Evolutionary conservation across 176 grass and related monocot species (phyloP).

Genomic region (Musa acuminata): DNA sequence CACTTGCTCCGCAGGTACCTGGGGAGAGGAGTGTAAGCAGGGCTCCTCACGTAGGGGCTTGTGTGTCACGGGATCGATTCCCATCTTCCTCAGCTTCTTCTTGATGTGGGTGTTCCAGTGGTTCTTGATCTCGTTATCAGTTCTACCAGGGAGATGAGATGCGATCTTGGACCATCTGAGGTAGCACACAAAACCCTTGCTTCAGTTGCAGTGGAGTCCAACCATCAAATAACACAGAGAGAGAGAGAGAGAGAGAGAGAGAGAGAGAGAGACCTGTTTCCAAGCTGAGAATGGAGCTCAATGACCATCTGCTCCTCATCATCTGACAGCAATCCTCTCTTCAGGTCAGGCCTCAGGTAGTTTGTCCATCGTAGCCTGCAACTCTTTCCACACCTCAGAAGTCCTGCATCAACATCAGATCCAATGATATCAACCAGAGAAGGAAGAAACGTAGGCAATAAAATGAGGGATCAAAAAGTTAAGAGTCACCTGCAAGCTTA

Average conservation of each 20-base stretch:
- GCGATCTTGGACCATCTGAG: conserved; percentile 30
- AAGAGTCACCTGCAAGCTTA: conserved; percentile 17
- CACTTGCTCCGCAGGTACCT: neutral
- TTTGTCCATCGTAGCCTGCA: conserved; percentile 29
- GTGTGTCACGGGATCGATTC: conserved; percentile 22
- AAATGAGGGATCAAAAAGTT: neutral
- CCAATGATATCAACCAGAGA: neutral
- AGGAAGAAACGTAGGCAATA: neutral
- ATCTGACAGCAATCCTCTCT: conserved; percentile 18
- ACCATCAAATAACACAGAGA: neutral
- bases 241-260: neutral
- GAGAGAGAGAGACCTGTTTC: conserved; percentile 8
- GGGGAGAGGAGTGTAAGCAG: neutral
- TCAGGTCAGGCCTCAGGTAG: conserved; percentile 28
- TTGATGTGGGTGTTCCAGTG: conserved; percentile 34
- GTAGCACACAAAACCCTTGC: neutral
- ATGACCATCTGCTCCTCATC: conserved; percentile 15
- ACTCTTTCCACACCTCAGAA: conserved; percentile 29
- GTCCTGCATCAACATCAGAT: neutral
- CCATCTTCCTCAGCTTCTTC: conserved; percentile 29
- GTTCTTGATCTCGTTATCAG: conserved; percentile 30
- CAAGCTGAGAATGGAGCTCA: conserved; percentile 23
- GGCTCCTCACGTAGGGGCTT: neutral
- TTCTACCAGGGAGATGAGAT: conserved; percentile 24
- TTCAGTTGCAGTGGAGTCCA: neutral